Base-by-base conservation (phyloP, 306 rosid genomes). In the Carpinus viminea region DNA sequence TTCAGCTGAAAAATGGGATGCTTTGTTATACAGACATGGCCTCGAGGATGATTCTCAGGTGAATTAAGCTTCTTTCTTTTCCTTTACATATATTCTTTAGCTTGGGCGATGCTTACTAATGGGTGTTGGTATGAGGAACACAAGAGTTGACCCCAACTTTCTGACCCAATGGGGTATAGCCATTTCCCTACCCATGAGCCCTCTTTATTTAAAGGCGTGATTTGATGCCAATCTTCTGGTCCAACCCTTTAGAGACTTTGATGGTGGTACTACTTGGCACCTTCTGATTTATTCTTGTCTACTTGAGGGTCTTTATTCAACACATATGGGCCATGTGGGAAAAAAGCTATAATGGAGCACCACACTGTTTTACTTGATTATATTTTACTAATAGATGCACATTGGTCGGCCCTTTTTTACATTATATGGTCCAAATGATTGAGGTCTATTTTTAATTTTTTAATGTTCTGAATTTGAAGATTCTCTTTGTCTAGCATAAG, bases 1-100 rank as follows among this genome's bases (percentile, higher is more conserved):
- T 79, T 85, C 91, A 70, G 98, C 97, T 24, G 98, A 95, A 89
- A 95, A 95, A 78, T 95, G 98, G 98, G 98, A 95, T 86, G 98
- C 98, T 79, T 84, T 95, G 76, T 87, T 95, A 64, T 92, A 93
- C 78, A 90, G 98, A 78, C 92, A 90, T 74, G 81, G 87, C 28
- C 79, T 95, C 3, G 93, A 87, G 75, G 97, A 84, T 51, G 98
- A 95, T 78, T 4, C 89, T 72, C 98, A 92, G 96, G 98, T 93
- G 76, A 80, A 78, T 77, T 81, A 53, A 78, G 54, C 43, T 78
- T 34, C 62, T 54, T 20, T 76, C 80, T 78, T 72, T 65, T 21
- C 56, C 43, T 78, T 69, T 56, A 54, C 52, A 54, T 21, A 46
- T 56, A 68, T 38, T 70, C 1, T 65, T 76, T 71, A 65, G 75